Percentiles rank a stretch among this genome's conserved stretches.
Evolutionary conservation across 2,329 filamentous ascomycete genomes (phyloP).

Genomic region (Cladosporium colombiae): DNA sequence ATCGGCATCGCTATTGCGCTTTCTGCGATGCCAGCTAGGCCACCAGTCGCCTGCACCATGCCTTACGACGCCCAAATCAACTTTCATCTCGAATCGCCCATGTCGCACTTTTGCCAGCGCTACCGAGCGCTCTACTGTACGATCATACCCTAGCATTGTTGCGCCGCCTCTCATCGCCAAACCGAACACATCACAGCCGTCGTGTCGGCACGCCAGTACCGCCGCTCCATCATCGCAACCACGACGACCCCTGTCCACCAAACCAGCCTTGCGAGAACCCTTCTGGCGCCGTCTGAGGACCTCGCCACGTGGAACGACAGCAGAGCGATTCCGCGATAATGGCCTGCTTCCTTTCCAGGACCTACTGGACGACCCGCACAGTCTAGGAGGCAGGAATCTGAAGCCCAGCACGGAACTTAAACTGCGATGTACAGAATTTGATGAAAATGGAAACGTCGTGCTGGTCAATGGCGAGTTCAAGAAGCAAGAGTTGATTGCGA

Average conservation of each 20-base stretch:
- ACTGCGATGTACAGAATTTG: slow-evolving; percentile 90
- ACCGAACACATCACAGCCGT: background rate
- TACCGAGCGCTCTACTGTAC: background rate
- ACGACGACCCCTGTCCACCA: slow-evolving; percentile 27
- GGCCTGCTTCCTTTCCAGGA: slow-evolving; percentile 56
- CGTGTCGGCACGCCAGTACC: background rate
- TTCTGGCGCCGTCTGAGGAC: slow-evolving; percentile 20
- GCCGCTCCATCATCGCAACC: slow-evolving; percentile 1
- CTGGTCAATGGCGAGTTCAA: slow-evolving; percentile 94
- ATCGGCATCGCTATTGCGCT: slow-evolving; percentile 64
- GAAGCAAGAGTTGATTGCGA: slow-evolving; percentile 95
- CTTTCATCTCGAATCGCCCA: background rate
- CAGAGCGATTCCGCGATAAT: slow-evolving; percentile 48
- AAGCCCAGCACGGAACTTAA: slow-evolving; percentile 83
- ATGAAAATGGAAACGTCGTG: slow-evolving; percentile 87
- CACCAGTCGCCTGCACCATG: background rate
- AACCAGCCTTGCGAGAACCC: slow-evolving; percentile 24
- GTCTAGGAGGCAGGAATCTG: slow-evolving; percentile 64
- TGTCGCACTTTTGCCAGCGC: slow-evolving; percentile 9
- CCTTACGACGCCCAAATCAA: background rate
- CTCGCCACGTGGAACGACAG: slow-evolving; percentile 28
- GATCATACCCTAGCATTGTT: background rate
- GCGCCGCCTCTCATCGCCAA: background rate
- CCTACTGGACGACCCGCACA: slow-evolving; percentile 61
- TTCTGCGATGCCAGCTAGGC: slow-evolving; percentile 67